These are phyloP conservation scores for Aspergillus jensenii DNA, from an alignment of 2,329 filamentous ascomycete species.

Conservation along the genomic window DNA sequence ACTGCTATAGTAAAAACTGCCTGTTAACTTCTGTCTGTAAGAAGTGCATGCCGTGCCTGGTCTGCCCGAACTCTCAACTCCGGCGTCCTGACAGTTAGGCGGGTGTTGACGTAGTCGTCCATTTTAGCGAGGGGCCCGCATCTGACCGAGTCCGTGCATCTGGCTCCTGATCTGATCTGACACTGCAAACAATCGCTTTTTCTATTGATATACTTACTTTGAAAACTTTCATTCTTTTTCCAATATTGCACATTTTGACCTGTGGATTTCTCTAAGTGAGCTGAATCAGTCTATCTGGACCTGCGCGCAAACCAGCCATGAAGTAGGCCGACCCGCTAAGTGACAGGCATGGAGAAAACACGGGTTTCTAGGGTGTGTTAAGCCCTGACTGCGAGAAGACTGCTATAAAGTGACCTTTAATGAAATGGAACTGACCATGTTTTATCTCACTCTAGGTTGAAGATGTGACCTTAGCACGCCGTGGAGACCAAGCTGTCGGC, in stretches of 20 bases:
- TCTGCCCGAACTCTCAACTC: neutral
- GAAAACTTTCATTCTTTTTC: neutral
- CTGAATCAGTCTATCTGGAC: conserved; percentile 6
- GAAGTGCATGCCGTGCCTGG: neutral
- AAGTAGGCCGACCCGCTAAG: conserved; percentile 33
- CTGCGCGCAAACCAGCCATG: conserved; percentile 23
- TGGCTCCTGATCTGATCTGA: conserved; percentile 10
- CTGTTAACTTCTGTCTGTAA: no score
- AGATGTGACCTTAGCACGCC: conserved; percentile 59
- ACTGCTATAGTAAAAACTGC: neutral
- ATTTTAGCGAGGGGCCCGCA: conserved; percentile 24
- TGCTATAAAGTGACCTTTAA: neutral
- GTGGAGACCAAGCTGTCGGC: conserved; percentile 57
- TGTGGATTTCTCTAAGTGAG: neutral
- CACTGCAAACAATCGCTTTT: neutral
- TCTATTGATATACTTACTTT: neutral
- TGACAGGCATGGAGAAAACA: conserved; percentile 45
- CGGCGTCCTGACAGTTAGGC: neutral
- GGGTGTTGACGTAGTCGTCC: conserved; percentile 11
- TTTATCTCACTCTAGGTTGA: conserved; percentile 41
- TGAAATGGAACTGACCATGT: conserved; percentile 2
- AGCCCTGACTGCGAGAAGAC: neutral
- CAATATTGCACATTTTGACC: neutral
- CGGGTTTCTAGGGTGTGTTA: conserved; percentile 43
- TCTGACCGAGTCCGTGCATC: conserved; percentile 20